Base-by-base conservation (phyloP, 1,139 yeast genomes). In the Blastobotrys aristatus region DNA sequence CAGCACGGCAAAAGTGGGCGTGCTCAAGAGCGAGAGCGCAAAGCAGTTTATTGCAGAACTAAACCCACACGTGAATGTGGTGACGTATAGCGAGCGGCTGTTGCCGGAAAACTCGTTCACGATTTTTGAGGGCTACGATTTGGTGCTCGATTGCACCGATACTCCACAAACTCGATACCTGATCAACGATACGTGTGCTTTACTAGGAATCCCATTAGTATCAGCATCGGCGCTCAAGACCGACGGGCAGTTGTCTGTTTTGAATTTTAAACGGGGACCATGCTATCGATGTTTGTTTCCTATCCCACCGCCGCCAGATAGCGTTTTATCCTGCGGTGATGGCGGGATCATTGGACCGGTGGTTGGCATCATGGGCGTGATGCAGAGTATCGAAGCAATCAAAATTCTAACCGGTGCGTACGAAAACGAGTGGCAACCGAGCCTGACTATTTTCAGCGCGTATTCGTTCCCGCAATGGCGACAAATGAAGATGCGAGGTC, bases 331-430 rank as follows among this genome's bases (percentile, higher is more conserved):
- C 0, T 94, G 99, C 60, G 79, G 88, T 8, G 97, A 89, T 64
- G 96, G 96, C 2, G 99, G 99, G 2, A 95, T 94, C 1, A 66
- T 94, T 20, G 98, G 98, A 0, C 96, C 98, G 0, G 94, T 92
- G 5, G 95, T 94, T 43, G 99, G 98, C 0, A 60, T 89, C 1
- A 79, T 92, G 62, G 99, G 99, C 3, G 73, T 82, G 0, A 74
- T 86, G 71, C 94, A 94, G 84, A 95, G 96, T 0, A 69, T 85
- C 29, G 98, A 94, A 60, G 74, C 96, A 0, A 75, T 94, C 41
- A 90, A 92, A 60, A 70, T 90, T 1, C 58, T 88, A 4, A 74
- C 84, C 1, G 83, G 75, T 0, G 70, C 66, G 43, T 86, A 87
- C 60, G 56, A 43, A 10, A 38, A 49, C 10, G 48, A 43, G n/a